Evolutionary conservation across 306 rosid genomes (phyloP).

Genomic region (Trifolium dubium): DNA sequence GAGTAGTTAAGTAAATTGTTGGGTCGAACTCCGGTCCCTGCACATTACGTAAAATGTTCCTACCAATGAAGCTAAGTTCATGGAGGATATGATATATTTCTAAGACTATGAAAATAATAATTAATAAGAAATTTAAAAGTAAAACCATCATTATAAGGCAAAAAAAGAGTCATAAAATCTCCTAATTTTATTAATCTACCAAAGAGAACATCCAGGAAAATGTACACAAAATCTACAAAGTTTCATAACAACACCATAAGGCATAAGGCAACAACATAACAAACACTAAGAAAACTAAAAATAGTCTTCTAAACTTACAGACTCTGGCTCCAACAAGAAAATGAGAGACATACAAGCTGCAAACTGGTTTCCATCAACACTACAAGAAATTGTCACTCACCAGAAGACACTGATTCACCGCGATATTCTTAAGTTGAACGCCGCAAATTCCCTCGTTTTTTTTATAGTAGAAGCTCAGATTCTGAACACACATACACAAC

Average conservation of each 20-base stretch:
- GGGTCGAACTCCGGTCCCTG: too few relatives aligned
- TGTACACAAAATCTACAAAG: constrained; percentile 33
- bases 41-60: too few relatives aligned
- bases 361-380: background rate
- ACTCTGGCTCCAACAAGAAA: background rate
- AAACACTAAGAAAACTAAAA: background rate
- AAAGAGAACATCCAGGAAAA: constrained; percentile 14
- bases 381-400: too few relatives aligned
- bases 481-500: constrained; percentile 9
- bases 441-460: background rate
- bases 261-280: background rate
- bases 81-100: too few relatives aligned
- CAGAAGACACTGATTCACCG: background rate
- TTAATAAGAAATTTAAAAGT: too few relatives aligned
- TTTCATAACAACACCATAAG: constrained; percentile 1
- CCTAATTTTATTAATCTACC: too few relatives aligned
- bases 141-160: too few relatives aligned
- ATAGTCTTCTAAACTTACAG: constrained; percentile 10
- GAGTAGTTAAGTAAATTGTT: too few relatives aligned
- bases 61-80: too few relatives aligned
- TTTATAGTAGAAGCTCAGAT: background rate
- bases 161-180: too few relatives aligned
- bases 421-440: background rate
- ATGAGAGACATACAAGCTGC: background rate
- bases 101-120: too few relatives aligned